Evolutionary conservation across 345 rosid genomes (phyloP), one percentile per base, ranked within the genome.

Genomic region (Aquilaria sinensis): DNA sequence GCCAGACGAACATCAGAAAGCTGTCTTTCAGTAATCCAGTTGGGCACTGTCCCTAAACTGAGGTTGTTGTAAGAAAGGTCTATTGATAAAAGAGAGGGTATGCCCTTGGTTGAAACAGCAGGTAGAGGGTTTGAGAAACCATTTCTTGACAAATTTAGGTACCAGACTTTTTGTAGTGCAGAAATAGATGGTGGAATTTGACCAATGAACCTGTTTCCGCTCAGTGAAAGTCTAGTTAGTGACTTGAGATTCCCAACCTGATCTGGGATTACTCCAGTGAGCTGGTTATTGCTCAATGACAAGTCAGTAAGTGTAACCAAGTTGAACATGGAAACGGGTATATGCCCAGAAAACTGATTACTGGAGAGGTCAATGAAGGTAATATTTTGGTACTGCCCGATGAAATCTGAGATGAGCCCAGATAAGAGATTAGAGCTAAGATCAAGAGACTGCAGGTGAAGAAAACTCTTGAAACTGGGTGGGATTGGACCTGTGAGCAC

Each of bases 41-140:
- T 61, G 0, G 98, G 98, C 48, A 88, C 62, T 59, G 79, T 80
- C 73, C 89, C 94, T 34, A 90, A 67, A 45, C 80, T 74, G 58
- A 93, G 80, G 48, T 80, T 81, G 78, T 90, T 93, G 80, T 83
- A 88, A 6, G 98, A 93, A 67, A 93, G 79, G 75, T 93, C 98
- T 5, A 93, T 64, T 32, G 92, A 79, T 49, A 85, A 51, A 23
- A 93, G 76, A 56, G 97, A 83, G 52, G 97, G 97, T 55, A 93
- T 54, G 2, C 85, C 86, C 54, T 66, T 75, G 57, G 65, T 60
- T 53, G 63, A 74, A 74, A 85, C 72, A 65, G 10, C 56, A 6
- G 98, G 96, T 3, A 90, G 66, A 70, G 91, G 93, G 58, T 74
- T 84, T 4, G 89, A 73, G 71, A 93, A 75, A 30, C 70, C 83